Evolutionary conservation across 495 filamentous ascomycete genomes (phyloP).

Genomic region (Xylaria curta): DNA sequence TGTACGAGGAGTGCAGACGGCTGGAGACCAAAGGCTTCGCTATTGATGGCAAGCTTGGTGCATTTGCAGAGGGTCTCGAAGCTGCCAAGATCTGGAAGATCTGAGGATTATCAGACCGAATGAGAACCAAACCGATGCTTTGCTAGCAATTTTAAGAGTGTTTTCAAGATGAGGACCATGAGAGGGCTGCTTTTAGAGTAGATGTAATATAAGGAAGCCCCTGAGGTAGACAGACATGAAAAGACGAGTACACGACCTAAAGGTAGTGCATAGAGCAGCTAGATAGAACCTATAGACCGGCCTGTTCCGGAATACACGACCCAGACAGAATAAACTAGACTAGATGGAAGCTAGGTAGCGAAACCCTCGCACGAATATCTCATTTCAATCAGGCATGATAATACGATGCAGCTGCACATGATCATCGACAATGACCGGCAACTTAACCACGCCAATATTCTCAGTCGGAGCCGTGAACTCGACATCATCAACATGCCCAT

Average conservation of each 20-base stretch:
- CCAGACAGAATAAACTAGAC: constrained; percentile 3
- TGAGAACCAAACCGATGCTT: not conserved
- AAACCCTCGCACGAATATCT: no score
- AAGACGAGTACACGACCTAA: not conserved
- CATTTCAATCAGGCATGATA: not conserved
- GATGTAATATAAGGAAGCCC: not conserved
- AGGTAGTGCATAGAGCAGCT: not conserved
- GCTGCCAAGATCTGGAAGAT: constrained; percentile 59
- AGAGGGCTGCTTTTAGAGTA: not conserved
- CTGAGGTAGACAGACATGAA: not conserved
- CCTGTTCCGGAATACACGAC: not conserved
- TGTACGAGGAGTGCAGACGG: constrained; percentile 63
- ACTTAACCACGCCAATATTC: constrained; percentile 48
- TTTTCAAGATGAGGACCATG: not conserved
- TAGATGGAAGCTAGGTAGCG: not conserved
- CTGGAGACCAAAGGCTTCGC: constrained; percentile 69
- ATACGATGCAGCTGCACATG: constrained; percentile 18
- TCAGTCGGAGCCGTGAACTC: constrained; percentile 43
- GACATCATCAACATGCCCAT: constrained; percentile 43
- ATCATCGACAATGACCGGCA: constrained; percentile 36
- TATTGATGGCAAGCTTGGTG: constrained; percentile 76
- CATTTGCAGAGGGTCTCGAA: constrained; percentile 76
- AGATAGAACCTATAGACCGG: not conserved
- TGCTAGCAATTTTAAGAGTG: not conserved
- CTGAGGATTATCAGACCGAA: constrained; percentile 15